These are phyloP conservation scores for Serendipita sp. DNA, from an alignment of 768 basidiomycete species.

Conservation along the genomic window DNA sequence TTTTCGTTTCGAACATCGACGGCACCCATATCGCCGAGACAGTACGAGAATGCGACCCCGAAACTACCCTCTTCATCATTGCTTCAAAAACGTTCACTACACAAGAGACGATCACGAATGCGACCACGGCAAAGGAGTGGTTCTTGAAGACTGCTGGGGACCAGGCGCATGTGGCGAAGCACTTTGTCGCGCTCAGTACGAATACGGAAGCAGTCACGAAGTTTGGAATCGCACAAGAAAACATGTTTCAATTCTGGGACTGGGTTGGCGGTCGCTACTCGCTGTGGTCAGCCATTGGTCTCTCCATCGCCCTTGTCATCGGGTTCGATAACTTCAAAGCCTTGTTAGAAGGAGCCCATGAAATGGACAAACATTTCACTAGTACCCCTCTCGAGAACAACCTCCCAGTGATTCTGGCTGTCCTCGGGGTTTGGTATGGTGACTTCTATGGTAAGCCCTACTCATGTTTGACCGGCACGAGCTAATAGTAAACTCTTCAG, in stretches of 20 bases:
- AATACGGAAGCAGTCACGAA: constrained; percentile 85
- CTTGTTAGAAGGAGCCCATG: constrained; percentile 82
- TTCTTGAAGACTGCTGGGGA: constrained; percentile 76
- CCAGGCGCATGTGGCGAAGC: constrained; percentile 87
- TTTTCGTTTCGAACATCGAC: constrained; percentile 96
- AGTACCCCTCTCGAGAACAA: constrained; percentile 76
- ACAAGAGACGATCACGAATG: constrained; percentile 99
- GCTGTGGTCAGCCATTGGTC: constrained; percentile 94
- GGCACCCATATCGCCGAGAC: constrained; percentile 94
- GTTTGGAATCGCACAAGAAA: constrained; percentile 78
- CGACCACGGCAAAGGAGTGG: constrained; percentile 85
- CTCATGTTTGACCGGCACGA: neutral
- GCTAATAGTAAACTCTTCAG: constrained; percentile 21
- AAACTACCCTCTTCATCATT: constrained; percentile 92
- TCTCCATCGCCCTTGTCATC: constrained; percentile 83
- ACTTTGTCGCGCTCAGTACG: constrained; percentile 96
- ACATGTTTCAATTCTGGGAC: constrained; percentile 99
- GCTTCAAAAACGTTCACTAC: constrained; percentile 99
- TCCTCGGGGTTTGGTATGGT: constrained; percentile 95
- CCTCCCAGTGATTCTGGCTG: constrained; percentile 78
- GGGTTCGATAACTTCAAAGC: constrained; percentile 90
- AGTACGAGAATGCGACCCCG: constrained; percentile 61
- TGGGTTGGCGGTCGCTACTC: constrained; percentile 99
- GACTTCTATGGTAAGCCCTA: constrained; percentile 64
- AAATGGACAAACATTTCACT: constrained; percentile 95